Conservation (phyloP, 148 eudicot species). For the Polygonum maritimum region DNA sequence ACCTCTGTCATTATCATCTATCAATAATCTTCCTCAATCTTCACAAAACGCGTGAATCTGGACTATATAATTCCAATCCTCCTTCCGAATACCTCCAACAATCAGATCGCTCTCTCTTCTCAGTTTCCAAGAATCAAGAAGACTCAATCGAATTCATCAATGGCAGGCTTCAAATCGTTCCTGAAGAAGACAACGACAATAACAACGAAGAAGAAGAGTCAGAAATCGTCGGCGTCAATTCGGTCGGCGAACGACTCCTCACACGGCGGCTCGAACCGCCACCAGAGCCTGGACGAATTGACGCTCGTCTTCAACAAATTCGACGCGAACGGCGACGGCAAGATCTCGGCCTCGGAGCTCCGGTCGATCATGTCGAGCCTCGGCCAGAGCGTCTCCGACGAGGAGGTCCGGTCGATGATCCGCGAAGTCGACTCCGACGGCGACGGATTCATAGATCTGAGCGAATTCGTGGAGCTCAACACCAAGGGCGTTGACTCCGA, state of each 20-base stretch:
- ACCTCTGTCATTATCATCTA: too few species aligned
- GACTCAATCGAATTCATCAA: background rate
- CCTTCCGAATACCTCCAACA: background rate
- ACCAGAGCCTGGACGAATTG: constrained; percentile 13
- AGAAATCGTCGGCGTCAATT: background rate
- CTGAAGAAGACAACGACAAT: background rate
- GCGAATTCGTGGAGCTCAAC: constrained; percentile 27
- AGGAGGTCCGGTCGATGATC: constrained; percentile 23
- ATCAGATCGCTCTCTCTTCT: background rate
- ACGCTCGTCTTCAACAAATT: constrained; percentile 28
- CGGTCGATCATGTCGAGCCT: constrained; percentile 23
- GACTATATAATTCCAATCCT: background rate
- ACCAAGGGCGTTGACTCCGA: constrained; percentile 18
- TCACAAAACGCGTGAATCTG: background rate
- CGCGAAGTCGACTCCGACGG: constrained; percentile 25
- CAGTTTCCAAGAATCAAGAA: background rate
- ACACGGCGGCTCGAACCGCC: background rate
- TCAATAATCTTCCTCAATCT: background rate
- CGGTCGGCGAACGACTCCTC: background rate
- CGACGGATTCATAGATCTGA: constrained; percentile 24
- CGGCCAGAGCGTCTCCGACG: constrained; percentile 18
- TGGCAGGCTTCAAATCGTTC: constrained; percentile 2
- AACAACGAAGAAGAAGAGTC: background rate
- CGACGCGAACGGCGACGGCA: constrained; percentile 27
- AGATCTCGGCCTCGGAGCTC: constrained; percentile 21